Evolutionary conservation across 2,329 filamentous ascomycete species (phyloP).

Genomic region (Fusarium albosuccineum): DNA sequence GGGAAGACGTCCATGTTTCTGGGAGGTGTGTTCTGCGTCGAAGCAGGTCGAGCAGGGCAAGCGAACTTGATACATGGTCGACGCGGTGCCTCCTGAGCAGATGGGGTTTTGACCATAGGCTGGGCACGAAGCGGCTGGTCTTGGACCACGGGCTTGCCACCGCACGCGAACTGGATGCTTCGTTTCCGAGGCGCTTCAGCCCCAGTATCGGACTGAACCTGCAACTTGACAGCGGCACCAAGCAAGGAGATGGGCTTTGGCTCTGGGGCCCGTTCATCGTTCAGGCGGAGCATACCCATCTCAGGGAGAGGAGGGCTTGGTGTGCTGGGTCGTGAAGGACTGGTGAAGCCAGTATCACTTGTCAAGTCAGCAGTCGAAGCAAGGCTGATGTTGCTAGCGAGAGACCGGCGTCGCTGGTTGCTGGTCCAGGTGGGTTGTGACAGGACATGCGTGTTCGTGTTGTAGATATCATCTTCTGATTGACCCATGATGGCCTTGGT

Average conservation of each 20-base stretch:
- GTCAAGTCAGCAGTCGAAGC: constrained; percentile 91
- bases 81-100: constrained; percentile 58
- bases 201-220: constrained; percentile 56
- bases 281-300: constrained; percentile 60
- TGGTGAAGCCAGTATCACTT: constrained; percentile 93
- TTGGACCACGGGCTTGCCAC: constrained; percentile 68
- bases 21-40: constrained; percentile 56
- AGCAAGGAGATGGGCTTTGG: constrained; percentile 45
- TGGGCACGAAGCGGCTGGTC: constrained; percentile 55
- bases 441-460: constrained; percentile 49
- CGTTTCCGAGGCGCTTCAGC: constrained; percentile 73
- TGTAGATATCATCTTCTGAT: constrained; percentile 68
- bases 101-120: constrained; percentile 50
- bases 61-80: constrained; percentile 81
- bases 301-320: constrained; percentile 87
- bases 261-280: constrained; percentile 47
- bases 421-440: constrained; percentile 47
- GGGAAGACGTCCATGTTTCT: constrained; percentile 32
- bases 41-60: constrained; percentile 69
- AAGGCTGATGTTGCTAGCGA: constrained; percentile 83
- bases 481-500: constrained; percentile 83
- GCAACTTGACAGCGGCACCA: constrained; percentile 39
- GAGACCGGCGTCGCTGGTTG: constrained; percentile 69
- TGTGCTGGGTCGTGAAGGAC: constrained; percentile 86
- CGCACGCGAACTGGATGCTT: constrained; percentile 93